Conservation (phyloP, 1,139 yeast genomes). For the Geotrichum reessii region DNA sequence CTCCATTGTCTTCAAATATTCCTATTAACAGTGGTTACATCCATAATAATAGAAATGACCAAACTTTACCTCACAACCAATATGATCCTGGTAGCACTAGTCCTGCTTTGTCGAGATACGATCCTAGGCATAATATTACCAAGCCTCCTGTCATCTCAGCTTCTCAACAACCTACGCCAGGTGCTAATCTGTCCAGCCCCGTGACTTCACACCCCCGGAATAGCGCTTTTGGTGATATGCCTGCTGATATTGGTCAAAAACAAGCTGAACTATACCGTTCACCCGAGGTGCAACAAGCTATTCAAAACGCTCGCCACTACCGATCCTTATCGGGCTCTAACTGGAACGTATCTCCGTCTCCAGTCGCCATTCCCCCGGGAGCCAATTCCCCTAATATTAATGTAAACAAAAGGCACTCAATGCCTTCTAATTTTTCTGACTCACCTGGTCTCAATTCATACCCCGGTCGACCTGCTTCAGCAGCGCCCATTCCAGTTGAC, state of each 20-base stretch:
- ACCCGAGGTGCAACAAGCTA: constrained; percentile 20
- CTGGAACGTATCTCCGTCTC: neutral
- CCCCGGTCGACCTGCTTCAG: neutral
- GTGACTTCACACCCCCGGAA: neutral
- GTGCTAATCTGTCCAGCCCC: neutral
- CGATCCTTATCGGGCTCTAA: constrained; percentile 12
- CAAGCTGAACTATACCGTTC: constrained; percentile 18
- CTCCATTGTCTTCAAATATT: neutral
- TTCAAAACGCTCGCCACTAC: constrained; percentile 15
- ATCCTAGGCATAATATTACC: neutral
- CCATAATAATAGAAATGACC: neutral
- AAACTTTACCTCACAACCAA: constrained; percentile 11
- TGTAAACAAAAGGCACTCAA: neutral
- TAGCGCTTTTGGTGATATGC: constrained; percentile 24
- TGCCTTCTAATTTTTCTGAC: neutral
- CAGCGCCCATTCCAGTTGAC: constrained; percentile 23
- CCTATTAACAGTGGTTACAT: constrained; percentile 1
- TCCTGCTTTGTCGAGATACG: neutral
- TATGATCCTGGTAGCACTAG: neutral
- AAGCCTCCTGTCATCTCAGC: neutral
- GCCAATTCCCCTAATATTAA: neutral
- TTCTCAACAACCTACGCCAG: neutral
- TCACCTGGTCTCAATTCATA: neutral
- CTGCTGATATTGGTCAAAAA: constrained; percentile 22
- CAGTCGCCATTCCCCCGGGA: neutral